Base-by-base conservation (phyloP, 148 eudicot species). In the Vaccinium corymbosum region DNA sequence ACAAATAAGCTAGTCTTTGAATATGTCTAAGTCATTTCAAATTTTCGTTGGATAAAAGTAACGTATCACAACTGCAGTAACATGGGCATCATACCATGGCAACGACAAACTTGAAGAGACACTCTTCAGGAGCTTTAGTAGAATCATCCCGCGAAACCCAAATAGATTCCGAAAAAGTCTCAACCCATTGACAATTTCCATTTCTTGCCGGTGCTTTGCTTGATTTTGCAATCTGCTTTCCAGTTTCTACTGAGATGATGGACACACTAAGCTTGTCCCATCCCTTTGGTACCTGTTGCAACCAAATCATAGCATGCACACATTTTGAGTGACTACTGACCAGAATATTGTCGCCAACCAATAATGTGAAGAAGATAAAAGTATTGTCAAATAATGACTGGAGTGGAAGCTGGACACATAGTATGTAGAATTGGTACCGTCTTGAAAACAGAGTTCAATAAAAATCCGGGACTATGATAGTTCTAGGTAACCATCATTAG, bases 231-330 rank as follows among this genome's bases (percentile, higher is more conserved):
- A 91, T 79, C 17, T 91, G 88, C 87, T 90, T 94, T 76, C 95
- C 98, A 72, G 94, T 91, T 88, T 93, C 94, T 57, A 80, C 83
- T 50, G 91, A 90, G 62, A 88, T 85, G 27, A 91, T 80, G 74
- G 90, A 88, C 76, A 94, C 87, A 42, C 85, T 87, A 70, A 94
- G 92, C 87, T 87, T 94, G 84, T 94, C 98, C 98, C 95, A 94
- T 84, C 98, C 98, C 88, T 90, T 93, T 3, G 98, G 98, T 78
- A 93, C 95, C 98, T 94, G 90, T 72, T 78, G 74, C 72, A 20
- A 46, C 78, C 80, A 72, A 74, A 49, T 25, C 42, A 35, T 15
- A 81, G 59, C 42, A 48, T 66, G 48, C 20, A 50, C 49, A 64
- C 19, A 78, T 73, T 77, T 19, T 64, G 62, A 83, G 75, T 9